phyloP scores from a whole-genome alignment of 2,329 filamentous ascomycete species.

The Rutstroemia sydowiana region DNA sequence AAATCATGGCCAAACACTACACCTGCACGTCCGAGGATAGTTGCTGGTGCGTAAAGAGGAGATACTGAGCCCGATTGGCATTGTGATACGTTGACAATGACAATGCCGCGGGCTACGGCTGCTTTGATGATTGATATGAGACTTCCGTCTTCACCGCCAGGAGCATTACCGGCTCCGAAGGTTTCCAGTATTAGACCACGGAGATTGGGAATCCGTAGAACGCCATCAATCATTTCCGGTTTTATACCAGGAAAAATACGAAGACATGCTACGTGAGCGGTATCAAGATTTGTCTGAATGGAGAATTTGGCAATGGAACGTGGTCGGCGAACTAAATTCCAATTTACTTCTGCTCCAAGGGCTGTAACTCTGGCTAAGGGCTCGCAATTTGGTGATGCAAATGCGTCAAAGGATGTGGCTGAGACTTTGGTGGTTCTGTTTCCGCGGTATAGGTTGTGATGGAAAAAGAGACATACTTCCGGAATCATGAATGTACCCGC shows the following conservation, averaged over 20 bases:
- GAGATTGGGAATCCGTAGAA: constrained; percentile 54
- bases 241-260: constrained; percentile 67
- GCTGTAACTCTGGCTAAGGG: constrained; percentile 56
- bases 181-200: constrained; percentile 63
- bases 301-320: constrained; percentile 50
- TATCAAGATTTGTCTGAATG: constrained; percentile 53
- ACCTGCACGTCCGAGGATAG: constrained; percentile 56
- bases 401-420: constrained; percentile 61
- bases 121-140: constrained; percentile 56
- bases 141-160: constrained; percentile 49
- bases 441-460: constrained; percentile 62
- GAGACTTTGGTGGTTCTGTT: constrained; percentile 64
- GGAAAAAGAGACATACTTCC: constrained; percentile 69
- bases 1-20: constrained; percentile 63
- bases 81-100: constrained; percentile 67
- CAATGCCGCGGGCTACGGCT: constrained; percentile 58
- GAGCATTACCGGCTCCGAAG: constrained; percentile 66
- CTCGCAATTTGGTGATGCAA: constrained; percentile 58
- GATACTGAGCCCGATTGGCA: constrained; percentile 48
- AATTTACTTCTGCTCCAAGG: constrained; percentile 55
- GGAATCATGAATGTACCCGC: constrained; percentile 69
- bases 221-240: constrained; percentile 62
- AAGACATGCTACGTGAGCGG: constrained; percentile 62
- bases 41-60: constrained; percentile 50
- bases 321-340: constrained; percentile 54